Base-by-base conservation (phyloP, 768 basidiomycete species). In the Tylopilus plumbeoviolaceoides region DNA sequence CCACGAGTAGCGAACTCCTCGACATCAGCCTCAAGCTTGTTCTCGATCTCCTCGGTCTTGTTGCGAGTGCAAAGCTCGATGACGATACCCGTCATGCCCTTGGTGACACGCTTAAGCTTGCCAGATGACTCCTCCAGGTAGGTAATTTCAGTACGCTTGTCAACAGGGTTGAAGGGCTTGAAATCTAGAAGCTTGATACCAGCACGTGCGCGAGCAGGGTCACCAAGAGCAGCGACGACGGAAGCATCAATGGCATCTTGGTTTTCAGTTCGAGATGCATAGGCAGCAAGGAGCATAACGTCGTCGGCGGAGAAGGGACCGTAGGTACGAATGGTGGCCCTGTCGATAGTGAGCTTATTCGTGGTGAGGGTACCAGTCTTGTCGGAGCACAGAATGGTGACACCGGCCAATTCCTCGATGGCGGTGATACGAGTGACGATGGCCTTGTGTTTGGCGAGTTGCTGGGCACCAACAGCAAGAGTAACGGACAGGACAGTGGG, bases 81-180 rank as follows among this genome's bases (percentile, higher is more conserved):
- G 78, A 98, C 93, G 72, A 92, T 89, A 77, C 94, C 95, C 41
- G 95, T 98, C 95, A 98, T 98, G 70, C 95, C 95, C 87, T 98
- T 98, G 69, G 95, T 97, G 65, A 95, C 95, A 65, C 95, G 91
- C 84, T 95, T 97, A 62, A 98, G 82, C 72, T 89, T 91, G 73
- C 95, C 95, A n/a, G 89, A 79, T 8, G 91, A 79, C 72, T 94
- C 87, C 70, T 97, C 95, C 44, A 83, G 87, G 78, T 98, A 98
- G 46, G 95, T 98, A 70, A 95, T 95, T 76, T 98, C 95, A 54
- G 95, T 98, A 67, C 95, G 91, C 81, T 98, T 98, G 81, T 95
- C 93, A 63, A 95, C 93, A 47, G 95, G 95, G 80, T 98, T 97
- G 83, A 98, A 98, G 5, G 95, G 95, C 79, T 97, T 98, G 82